A percentile compares a stretch with the other conserved stretches of the same genome.
Conservation (phyloP, 1,284 basidiomycete species). For the Fomitopsis betulina region DNA sequence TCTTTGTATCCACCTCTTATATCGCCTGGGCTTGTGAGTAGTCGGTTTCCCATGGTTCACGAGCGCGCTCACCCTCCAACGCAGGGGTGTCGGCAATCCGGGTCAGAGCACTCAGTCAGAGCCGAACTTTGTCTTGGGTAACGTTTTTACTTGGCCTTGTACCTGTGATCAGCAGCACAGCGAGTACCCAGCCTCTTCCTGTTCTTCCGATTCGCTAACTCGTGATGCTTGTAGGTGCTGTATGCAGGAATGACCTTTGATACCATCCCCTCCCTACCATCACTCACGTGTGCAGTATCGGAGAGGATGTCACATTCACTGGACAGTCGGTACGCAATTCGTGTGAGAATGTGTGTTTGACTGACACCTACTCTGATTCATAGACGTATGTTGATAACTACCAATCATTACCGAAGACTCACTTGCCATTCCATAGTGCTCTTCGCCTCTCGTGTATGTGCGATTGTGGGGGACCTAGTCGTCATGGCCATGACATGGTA, state of each 20-base stretch:
- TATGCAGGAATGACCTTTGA: neutral
- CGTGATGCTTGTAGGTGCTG: neutral
- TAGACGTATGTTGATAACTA: no score
- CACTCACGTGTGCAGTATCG: neutral
- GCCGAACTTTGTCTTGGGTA: neutral
- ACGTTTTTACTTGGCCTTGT: neutral
- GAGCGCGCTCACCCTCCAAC: neutral
- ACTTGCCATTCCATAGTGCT: neutral
- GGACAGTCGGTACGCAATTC: neutral
- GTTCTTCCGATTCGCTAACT: neutral
- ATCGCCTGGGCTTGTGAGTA: neutral
- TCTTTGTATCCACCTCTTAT: neutral
- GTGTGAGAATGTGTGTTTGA: no score
- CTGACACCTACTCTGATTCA: no score
- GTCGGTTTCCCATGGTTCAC: neutral
- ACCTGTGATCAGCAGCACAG: neutral
- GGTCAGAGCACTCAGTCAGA: neutral
- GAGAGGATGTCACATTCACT: neutral
- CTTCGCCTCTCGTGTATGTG: neutral
- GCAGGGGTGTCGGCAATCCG: neutral
- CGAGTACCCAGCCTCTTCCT: neutral
- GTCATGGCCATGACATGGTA: neutral
- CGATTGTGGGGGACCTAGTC: neutral
- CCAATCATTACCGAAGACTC: no score
- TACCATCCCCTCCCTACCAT: neutral